Evolutionary conservation across 352 stramenopile genomes (phyloP).

Genomic region (Globisporangium megalacanthum): DNA sequence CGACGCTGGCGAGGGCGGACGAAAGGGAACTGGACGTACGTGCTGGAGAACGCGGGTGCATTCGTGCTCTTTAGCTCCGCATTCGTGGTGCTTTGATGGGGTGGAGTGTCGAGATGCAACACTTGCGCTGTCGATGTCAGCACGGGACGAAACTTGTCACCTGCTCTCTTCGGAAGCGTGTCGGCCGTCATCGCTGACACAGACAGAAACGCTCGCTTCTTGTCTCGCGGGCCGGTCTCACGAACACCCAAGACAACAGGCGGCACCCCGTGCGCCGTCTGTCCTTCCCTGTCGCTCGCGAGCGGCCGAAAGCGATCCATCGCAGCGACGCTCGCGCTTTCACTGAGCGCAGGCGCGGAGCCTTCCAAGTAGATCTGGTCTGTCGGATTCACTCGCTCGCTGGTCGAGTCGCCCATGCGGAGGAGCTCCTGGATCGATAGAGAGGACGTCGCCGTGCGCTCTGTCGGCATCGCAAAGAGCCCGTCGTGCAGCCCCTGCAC

Average conservation of each 20-base stretch:
- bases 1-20: slow-evolving; percentile 26
- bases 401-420: not conserved
- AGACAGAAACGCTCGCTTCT: slow-evolving; percentile 14
- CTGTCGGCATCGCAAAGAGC: slow-evolving; percentile 27
- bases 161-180: not conserved
- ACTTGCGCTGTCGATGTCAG: not conserved
- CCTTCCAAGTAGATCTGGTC: slow-evolving; percentile 34
- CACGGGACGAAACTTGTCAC: not conserved
- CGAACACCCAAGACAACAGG: slow-evolving; percentile 32
- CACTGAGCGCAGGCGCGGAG: slow-evolving; percentile 15
- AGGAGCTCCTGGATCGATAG: slow-evolving; percentile 42
- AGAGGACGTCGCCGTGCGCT: slow-evolving; percentile 15
- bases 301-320: slow-evolving; percentile 38
- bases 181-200: slow-evolving; percentile 13
- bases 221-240: slow-evolving; percentile 18
- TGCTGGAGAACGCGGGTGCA: slow-evolving; percentile 14
- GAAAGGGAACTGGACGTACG: slow-evolving; percentile 62
- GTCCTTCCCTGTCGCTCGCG: not conserved
- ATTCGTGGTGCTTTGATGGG: not conserved
- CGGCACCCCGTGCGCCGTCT: not conserved
- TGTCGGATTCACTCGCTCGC: slow-evolving; percentile 7
- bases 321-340: slow-evolving; percentile 32
- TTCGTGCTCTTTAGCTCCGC: not conserved
- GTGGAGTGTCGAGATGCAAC: not conserved
- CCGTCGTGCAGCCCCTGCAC: slow-evolving; percentile 47